Percentiles rank a stretch among this genome's conserved stretches.
Evolutionary conservation across 148 eudicot species (phyloP).

Genomic region (Rhododendron simsii): DNA sequence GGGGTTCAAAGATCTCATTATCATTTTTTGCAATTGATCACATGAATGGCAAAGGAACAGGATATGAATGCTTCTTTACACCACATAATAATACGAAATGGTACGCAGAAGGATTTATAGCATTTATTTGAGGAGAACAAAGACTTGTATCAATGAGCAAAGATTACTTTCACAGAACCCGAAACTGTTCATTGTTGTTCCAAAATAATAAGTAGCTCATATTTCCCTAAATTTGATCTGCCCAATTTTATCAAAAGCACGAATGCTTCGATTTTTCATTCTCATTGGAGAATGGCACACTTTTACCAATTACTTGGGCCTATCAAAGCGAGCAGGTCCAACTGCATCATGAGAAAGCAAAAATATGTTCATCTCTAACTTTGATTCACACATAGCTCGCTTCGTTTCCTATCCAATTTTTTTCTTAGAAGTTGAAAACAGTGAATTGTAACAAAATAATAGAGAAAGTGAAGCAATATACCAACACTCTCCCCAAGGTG

Average conservation of each 20-base stretch:
- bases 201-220: not conserved
- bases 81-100: not conserved
- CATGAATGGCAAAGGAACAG: not conserved
- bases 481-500: slow-evolving; percentile 99
- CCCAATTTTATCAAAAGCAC: not conserved
- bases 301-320: not conserved
- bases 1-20: not conserved
- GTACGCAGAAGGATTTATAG: not conserved
- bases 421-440: not conserved
- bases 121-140: not conserved
- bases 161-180: not conserved
- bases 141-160: not conserved
- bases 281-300: not conserved
- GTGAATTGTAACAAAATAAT: not conserved
- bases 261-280: not conserved
- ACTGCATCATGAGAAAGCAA: not conserved
- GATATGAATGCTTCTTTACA: not conserved
- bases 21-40: not conserved
- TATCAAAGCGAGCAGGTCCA: not conserved
- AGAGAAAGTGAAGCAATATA: slow-evolving; percentile 27
- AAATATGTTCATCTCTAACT: not conserved
- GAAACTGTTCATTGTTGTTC: not conserved
- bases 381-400: not conserved
- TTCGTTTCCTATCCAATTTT: not conserved
- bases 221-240: not conserved